Base-by-base conservation (phyloP, 2,329 filamentous ascomycete genomes). In the Talaromyces sp. region DNA sequence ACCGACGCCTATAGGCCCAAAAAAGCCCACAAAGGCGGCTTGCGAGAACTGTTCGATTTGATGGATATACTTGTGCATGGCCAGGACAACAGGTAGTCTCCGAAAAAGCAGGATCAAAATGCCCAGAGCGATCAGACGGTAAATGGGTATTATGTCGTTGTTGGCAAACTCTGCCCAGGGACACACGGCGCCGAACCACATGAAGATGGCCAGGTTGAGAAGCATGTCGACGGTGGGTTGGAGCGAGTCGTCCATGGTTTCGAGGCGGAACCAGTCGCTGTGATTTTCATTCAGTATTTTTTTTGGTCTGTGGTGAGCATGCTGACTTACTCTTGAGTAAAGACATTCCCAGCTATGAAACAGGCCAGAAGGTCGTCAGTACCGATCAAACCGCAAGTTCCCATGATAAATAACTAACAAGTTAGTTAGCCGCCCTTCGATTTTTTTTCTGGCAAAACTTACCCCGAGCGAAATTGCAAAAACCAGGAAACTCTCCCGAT, bases 141-240 rank as follows among this genome's bases (percentile, higher is more conserved):
- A 87, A 27, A 93, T 81, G 0, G 91, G 85, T 28, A 96, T 87
- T 17, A 95, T 82, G 9, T 78, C 71, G 72, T 90, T 93, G 66
- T 81, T 67, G 0, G 82, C 75, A 66, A 97, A 96, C 28, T 78
- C 79, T 4, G 79, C 73, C 93, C 93, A 97, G 0, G 93, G 93
- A 62, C 89, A 91, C 11, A 93, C 85, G 0, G 91, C 91, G 3
- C 92, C 92, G 68, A 90, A 93, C 92, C 92, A 97, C 75, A 96
- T 85, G 73, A 97, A 97, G 44, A 97, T 84, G 19, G 88, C 82
- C 3, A 96, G 85, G 71, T 97, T 97, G 61, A 97, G 87, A 1
- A 97, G 82, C 92, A 96, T 96, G 73, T 97, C 92, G 53, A 97
- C 90, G 0, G 92, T 96, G 0, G 92, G 92, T 72, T 97, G 92